phyloP scores from a whole-genome alignment of 2,329 filamentous ascomycete genomes.

The Xylariaceae sp. region DNA sequence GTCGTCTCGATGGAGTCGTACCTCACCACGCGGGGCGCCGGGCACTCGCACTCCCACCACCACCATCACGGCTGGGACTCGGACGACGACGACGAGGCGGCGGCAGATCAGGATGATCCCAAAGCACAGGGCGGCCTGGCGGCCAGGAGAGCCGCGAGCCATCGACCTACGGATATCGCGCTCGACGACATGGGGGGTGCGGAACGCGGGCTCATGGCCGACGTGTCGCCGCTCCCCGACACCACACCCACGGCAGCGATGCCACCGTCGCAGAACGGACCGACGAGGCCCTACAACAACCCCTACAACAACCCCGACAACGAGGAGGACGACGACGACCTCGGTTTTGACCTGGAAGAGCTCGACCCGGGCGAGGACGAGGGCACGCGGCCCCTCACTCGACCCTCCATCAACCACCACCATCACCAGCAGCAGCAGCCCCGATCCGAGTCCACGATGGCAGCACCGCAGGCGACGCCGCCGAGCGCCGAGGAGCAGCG shows the following conservation, averaged over 20 bases:
- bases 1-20: constrained; percentile 87
- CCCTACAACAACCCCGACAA: constrained; percentile 18
- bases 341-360: constrained; percentile 55
- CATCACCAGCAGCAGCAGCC: constrained; percentile 7
- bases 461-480: constrained; percentile 19
- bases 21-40: constrained; percentile 63
- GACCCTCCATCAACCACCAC: constrained; percentile 9
- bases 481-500: constrained; percentile 50
- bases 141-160: constrained; percentile 28
- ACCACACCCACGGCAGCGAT: constrained; percentile 34
- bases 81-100: constrained; percentile 29
- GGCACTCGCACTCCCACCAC: constrained; percentile 52
- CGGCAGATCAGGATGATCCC: constrained; percentile 17
- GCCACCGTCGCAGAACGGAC: constrained; percentile 10
- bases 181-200: constrained; percentile 46
- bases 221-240: constrained; percentile 51
- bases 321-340: constrained; percentile 48
- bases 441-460: constrained; percentile 12
- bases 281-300: constrained; percentile 7
- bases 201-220: constrained; percentile 48
- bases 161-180: constrained; percentile 41
- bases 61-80: constrained; percentile 42
- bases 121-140: constrained; percentile 28
- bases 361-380: constrained; percentile 37
- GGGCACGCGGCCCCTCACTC: constrained; percentile 22